Evolutionary conservation across 192 early-diverging fungal genomes (phyloP).

Genomic region (Podila epicladia): DNA sequence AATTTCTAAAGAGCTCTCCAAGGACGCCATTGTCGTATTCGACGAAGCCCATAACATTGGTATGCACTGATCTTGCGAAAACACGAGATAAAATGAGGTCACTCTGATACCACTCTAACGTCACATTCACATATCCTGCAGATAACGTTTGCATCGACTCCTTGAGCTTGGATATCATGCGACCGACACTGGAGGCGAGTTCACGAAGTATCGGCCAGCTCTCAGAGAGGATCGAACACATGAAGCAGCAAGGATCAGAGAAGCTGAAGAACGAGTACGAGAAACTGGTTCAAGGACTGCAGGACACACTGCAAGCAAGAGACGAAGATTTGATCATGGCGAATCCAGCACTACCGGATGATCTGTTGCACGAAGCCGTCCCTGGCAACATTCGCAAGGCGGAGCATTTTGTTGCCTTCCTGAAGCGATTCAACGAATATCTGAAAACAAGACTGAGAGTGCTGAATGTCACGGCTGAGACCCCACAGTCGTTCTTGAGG

Average conservation of each 20-base stretch:
- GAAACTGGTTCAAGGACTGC: constrained; percentile 87
- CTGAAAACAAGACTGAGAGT: constrained; percentile 96
- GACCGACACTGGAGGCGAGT: constrained; percentile 91
- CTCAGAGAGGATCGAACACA: constrained; percentile 75
- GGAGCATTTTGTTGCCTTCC: constrained; percentile 98
- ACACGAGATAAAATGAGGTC: too few relatives aligned
- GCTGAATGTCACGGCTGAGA: constrained; percentile 97
- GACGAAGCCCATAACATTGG: constrained; percentile 99
- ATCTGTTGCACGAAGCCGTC: constrained; percentile 91
- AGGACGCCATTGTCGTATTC: constrained; percentile 97
- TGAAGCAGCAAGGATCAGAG: constrained; percentile 89
- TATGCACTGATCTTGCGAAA: constrained; percentile 21
- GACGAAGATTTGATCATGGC: constrained; percentile 91
- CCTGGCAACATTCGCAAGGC: constrained; percentile 98
- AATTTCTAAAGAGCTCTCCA: constrained; percentile 94
- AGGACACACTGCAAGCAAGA: constrained; percentile 73
- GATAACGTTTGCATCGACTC: constrained; percentile 99
- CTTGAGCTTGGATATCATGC: constrained; percentile 92
- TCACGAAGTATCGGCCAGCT: constrained; percentile 80
- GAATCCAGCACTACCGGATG: constrained; percentile 96
- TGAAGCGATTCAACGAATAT: constrained; percentile 97
- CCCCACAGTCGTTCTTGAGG: constrained; percentile 91
- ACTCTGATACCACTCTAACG: too few relatives aligned
- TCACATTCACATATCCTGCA: constrained; percentile 13
- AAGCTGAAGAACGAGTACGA: constrained; percentile 92